These are phyloP conservation scores for Colletotrichum brevisporum DNA, from an alignment of 2,329 filamentous ascomycete genomes.

Conservation along the genomic window DNA sequence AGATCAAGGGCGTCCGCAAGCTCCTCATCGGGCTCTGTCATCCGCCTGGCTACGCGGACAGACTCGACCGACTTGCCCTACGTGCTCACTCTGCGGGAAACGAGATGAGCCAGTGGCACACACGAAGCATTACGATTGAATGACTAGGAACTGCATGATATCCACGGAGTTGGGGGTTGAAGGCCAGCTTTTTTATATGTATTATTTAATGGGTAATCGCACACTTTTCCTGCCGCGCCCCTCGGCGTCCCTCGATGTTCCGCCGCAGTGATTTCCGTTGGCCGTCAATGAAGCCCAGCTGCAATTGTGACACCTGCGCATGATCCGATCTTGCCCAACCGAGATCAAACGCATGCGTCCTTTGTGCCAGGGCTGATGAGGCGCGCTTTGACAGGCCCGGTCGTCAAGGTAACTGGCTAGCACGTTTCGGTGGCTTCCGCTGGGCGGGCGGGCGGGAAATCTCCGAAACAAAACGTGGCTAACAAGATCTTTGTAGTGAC, in stretches of 20 bases:
- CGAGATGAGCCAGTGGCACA: constrained; percentile 30
- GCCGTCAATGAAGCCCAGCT: neutral
- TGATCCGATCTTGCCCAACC: neutral
- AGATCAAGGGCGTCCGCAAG: constrained; percentile 54
- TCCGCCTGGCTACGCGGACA: constrained; percentile 59
- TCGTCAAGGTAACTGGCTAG: constrained; percentile 8
- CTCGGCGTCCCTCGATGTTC: neutral
- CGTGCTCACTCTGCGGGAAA: constrained; percentile 45
- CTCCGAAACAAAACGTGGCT: constrained; percentile 20
- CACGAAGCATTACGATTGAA: constrained; percentile 32
- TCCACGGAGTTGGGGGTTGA: constrained; percentile 34
- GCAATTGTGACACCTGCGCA: constrained; percentile 17
- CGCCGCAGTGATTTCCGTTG: neutral
- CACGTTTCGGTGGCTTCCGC: constrained; percentile 15
- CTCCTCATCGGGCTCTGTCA: constrained; percentile 57
- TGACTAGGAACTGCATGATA: constrained; percentile 35
- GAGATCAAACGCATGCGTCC: constrained; percentile 11
- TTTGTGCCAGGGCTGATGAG: neutral
- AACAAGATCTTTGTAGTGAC: constrained; percentile 6
- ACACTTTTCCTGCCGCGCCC: neutral
- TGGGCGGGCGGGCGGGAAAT: neutral
- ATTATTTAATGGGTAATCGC: constrained; percentile 36
- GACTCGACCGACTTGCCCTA: constrained; percentile 53
- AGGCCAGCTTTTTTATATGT: constrained; percentile 6
- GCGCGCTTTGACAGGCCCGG: constrained; percentile 23